Evolutionary conservation across 2,329 filamentous ascomycete species (phyloP), one percentile per base, ranked within the genome.

Genomic region (Sporothrix pallida): DNA sequence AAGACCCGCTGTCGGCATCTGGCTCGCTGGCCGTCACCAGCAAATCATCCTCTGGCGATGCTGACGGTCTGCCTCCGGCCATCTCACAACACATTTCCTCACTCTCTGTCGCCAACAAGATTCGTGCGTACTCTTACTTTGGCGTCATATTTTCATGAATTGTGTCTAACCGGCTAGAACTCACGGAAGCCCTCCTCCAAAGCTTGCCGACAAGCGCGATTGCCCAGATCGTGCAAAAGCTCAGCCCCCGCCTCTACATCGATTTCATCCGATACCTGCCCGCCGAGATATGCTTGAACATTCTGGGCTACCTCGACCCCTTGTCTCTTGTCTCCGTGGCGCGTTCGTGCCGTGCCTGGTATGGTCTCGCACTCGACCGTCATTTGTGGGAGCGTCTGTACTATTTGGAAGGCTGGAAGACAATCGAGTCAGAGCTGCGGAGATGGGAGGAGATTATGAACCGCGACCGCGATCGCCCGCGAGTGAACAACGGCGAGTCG

Each of bases 191-290:
- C 63, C 87, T 97, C 31, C 86, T 98, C 72, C 89, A 91, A 74
- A 91, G 92, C 73, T 86, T 98, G 42, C 93, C 92, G 20, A 97
- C 94, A 0, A 92, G 92, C 7, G 89, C 91, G 72, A 91, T 98
- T 74, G 91, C 92, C 69, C 87, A 91, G 62, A 93, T 98, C 71
- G 93, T 97, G 65, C 89, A 95, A 72, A 89, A 91, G 76, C 84
- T 97, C 20, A 92, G 91, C 75, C 93, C 94, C 3, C 88, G 95
- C 71, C 90, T 98, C 2, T 95, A 98, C 82, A 95, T 98, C 83
- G 93, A 99, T 82, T 97, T 97, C 72, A 90, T 97, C 58, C 86
- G 89, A 76, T 90, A 93, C 78, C 88, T 99, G 0, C 96, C 96
- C 0, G 90, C 93, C 37, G 96, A 99, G 81, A 92, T 99, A 78